Evolutionary conservation across 2,329 filamentous ascomycete species (phyloP), one percentile per base, ranked within the genome.

Genomic region (Sporothrix phasma): DNA sequence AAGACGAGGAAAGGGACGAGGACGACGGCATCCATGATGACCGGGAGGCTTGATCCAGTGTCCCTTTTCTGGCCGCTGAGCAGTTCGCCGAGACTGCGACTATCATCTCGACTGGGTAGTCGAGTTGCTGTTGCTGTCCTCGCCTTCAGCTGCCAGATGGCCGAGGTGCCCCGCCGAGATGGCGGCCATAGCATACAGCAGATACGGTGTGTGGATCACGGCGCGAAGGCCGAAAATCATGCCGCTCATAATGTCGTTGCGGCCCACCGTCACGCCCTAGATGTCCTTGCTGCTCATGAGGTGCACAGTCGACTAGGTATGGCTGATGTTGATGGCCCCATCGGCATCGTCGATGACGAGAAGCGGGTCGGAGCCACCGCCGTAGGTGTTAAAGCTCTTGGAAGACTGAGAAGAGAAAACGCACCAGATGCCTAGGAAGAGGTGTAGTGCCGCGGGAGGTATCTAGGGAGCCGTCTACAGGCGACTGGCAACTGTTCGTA

Each of bases 261-360:
- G 66, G 15, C 69, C 67, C 10, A 66, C 67, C 31, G 68, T 65
- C 7, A 74, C 65, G 31, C 69, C 69, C 41, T 73, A 71, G 41
- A 73, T 68, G 8, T 70, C 66, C 15, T 67, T 56, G 31, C 70
- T 63, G 13, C 67, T 46, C 43, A 65, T 61, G n/a, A 72, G 66
- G 54, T 76, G 73, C 24, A 73, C 66, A 37, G 76, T 67, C 19
- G 76, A 72, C 54, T 76, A 73, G 69, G 73, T 73, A 65, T 76
- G 74, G 37, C 68, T 65, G 26, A 72, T 56, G 24, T 76, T 76
- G 41, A 76, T 66, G 22, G 60, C 37, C 3, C 41, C 59, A 19
- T 51, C 46, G 60, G 22, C 60, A 37, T 62, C 60, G 46, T 67
- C 63, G 6, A 69, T 65, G 6, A 53, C 11, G n/a, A 31, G 15